Evolutionary conservation across 768 basidiomycete species (phyloP), one percentile per base, ranked within the genome.

Genomic region (Mycena filopes): DNA sequence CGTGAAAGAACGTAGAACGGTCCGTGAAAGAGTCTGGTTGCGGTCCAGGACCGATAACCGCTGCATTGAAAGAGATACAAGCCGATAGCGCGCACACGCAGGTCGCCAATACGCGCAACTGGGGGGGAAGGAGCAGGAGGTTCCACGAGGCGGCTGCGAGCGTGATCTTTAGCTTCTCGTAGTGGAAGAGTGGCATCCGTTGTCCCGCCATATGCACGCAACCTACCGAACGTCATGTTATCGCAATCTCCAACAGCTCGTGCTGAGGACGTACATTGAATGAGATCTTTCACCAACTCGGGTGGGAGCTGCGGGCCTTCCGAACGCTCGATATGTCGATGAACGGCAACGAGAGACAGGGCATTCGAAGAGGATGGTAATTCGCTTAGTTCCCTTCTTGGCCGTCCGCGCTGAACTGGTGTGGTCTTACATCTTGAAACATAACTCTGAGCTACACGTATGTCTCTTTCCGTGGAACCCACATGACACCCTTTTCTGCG

Each of bases 41-140:
- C 2, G 50, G 49, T 8, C 66, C 61, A 16, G 59, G 55, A 0
- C 67, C 67, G 38, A 69, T 65, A 13, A 69, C 59, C 21, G 54
- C 12, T 0, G 67, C 21, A 56, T 65, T 29, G 18, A 45, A 69
- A 5, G 67, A 69, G 16, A 69, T 49, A 16, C 49, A 48, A 3
- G 67, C 38, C 8, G 59, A 16, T 23, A 57, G 28, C 10, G 55
- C 55, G 33, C 67, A 69, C 20, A 41, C 50, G 38, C 67, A 69
- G 25, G 31, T 46, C 1, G 55, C 63, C 43, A 69, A 51, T 5
- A 69, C 67, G 7, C 59, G 59, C 13, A 29, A n/a, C 38, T 61
- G 47, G 5, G 50, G 55, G 0, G 54, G 60, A 16, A 65, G 63
- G 15, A 65, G 63, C 26, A 62, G n/a, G 1, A 65, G n/a, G 2